Conservation (phyloP, 495 filamentous ascomycete genomes). For the Trypethelium eluteriae region DNA sequence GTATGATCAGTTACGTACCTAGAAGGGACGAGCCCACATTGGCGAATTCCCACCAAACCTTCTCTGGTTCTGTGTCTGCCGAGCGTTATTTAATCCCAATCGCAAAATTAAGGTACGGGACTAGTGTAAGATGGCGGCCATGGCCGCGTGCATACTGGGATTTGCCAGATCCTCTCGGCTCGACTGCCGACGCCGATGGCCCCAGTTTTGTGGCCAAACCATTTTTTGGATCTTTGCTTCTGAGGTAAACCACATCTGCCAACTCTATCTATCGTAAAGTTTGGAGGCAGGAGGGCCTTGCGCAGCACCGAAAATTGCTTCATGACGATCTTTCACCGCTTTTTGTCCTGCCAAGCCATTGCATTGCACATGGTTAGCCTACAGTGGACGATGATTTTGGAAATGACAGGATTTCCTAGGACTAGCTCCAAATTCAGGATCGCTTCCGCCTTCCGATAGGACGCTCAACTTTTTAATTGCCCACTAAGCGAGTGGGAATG, state of each 20-base stretch:
- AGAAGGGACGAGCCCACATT: neutral
- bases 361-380: neutral
- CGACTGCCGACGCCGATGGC: neutral
- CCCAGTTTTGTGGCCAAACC: conserved; percentile 8
- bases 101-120: neutral
- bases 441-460: neutral
- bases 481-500: too few species aligned
- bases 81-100: neutral
- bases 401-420: neutral
- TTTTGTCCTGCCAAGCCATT: neutral
- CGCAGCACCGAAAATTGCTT: neutral
- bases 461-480: too few species aligned
- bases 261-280: neutral
- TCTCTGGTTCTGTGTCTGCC: too few species aligned
- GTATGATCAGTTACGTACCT: neutral
- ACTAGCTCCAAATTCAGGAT: neutral
- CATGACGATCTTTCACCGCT: neutral
- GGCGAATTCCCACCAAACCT: too few species aligned
- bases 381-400: neutral
- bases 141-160: conserved; percentile 6
- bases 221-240: neutral
- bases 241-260: neutral
- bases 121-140: conserved; percentile 6
- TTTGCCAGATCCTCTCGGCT: conserved; percentile 10
- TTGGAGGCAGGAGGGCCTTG: neutral